A percentile compares a stretch with the other conserved stretches of the same genome.
Evolutionary conservation across 495 filamentous ascomycete genomes (phyloP).

Genomic region (Aspergillus ellipticus): DNA sequence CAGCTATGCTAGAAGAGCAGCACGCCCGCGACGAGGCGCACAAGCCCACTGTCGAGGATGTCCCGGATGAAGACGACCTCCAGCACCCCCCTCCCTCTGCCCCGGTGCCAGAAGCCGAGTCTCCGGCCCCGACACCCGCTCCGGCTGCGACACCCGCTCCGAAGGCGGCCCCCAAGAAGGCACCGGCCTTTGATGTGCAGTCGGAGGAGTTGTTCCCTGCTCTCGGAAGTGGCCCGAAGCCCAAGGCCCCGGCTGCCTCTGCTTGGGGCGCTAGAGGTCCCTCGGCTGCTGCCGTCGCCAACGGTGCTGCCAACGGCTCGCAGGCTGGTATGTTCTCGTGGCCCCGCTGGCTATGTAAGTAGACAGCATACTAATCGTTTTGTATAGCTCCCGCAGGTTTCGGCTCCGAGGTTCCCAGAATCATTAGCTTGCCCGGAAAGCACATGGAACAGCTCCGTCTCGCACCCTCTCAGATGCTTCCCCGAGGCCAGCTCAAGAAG

Average conservation of each 20-base stretch:
- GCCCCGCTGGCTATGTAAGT: not conserved
- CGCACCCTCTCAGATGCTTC: constrained; percentile 66
- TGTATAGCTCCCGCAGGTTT: not conserved
- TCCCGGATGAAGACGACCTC: constrained; percentile 73
- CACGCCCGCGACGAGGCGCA: constrained; percentile 65
- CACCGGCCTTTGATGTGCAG: constrained; percentile 63
- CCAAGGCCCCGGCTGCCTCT: constrained; percentile 56
- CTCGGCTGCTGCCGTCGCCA: constrained; percentile 53
- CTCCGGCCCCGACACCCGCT: constrained; percentile 19
- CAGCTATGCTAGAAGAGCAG: constrained; percentile 73
- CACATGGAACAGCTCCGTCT: constrained; percentile 71
- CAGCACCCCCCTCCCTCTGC: constrained; percentile 53
- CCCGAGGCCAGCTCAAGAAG: constrained; percentile 72
- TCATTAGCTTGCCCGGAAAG: constrained; percentile 71
- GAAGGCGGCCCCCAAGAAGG: constrained; percentile 42
- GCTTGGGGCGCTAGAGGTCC: constrained; percentile 66
- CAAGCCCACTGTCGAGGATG: constrained; percentile 72
- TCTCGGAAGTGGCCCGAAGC: constrained; percentile 69
- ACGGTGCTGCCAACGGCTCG: constrained; percentile 50
- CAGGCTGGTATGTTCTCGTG: constrained; percentile 37
- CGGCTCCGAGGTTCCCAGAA: constrained; percentile 45
- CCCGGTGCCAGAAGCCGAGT: constrained; percentile 34
- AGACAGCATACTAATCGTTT: not conserved
- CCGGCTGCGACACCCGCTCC: constrained; percentile 19
- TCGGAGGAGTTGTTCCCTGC: constrained; percentile 90